Evolutionary conservation across 2,329 filamentous ascomycete genomes (phyloP).

Genomic region (Pseudocercospora ulei): DNA sequence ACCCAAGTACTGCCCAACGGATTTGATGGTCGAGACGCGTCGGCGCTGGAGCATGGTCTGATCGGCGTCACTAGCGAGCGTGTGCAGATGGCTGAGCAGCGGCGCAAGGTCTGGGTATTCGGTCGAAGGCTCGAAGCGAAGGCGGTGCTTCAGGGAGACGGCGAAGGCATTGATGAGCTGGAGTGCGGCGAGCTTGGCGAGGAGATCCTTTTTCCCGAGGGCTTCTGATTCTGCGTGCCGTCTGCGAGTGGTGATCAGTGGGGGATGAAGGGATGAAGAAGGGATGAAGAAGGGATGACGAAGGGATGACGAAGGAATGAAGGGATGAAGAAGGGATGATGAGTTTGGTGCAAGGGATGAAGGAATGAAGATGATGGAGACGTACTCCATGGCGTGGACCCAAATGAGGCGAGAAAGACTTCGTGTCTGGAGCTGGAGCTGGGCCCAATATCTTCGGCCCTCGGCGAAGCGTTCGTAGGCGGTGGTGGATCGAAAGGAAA

Average conservation of each 20-base stretch:
- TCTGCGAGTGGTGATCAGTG: background rate
- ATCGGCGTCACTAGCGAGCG: slow-evolving; percentile 56
- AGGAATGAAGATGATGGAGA: too few species aligned
- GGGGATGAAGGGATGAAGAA: too few species aligned
- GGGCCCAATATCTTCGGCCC: slow-evolving; percentile 55
- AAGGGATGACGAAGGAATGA: too few species aligned
- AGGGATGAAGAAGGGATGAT: too few species aligned
- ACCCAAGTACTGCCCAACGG: slow-evolving; percentile 59
- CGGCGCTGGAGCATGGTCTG: slow-evolving; percentile 37
- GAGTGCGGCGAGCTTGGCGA: slow-evolving; percentile 63
- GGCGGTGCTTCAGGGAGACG: slow-evolving; percentile 67
- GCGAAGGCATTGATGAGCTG: slow-evolving; percentile 71
- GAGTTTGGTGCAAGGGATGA: too few species aligned
- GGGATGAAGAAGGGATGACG: too few species aligned
- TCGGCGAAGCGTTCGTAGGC: slow-evolving; percentile 60
- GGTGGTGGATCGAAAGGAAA: slow-evolving; percentile 66
- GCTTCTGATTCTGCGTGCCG: slow-evolving; percentile 43
- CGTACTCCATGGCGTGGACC: slow-evolving; percentile 57
- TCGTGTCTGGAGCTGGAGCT: slow-evolving; percentile 47
- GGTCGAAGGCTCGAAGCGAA: slow-evolving; percentile 73
- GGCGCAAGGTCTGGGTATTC: slow-evolving; percentile 64
- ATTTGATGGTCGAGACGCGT: slow-evolving; percentile 27
- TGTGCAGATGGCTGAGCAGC: slow-evolving; percentile 62
- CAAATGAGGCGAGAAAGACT: slow-evolving; percentile 64
- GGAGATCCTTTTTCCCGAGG: slow-evolving; percentile 54